These are phyloP conservation scores for Alternaria sp. DNA, from an alignment of 2,329 filamentous ascomycete genomes.

Conservation along the genomic window DNA sequence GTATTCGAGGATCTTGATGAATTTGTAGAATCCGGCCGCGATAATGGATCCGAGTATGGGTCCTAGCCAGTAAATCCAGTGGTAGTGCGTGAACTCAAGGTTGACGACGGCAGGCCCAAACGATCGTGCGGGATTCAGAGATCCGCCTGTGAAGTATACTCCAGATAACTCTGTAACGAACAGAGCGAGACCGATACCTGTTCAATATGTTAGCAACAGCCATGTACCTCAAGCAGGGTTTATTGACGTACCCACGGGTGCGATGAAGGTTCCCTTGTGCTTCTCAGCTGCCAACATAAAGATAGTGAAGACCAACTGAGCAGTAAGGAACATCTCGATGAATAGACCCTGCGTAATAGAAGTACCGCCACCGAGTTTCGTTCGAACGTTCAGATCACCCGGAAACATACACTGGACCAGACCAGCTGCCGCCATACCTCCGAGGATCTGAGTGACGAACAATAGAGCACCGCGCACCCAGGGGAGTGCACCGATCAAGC, in stretches of 20 bases:
- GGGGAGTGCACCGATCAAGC: conserved; percentile 20
- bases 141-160: conserved; percentile 53
- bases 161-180: conserved; percentile 58
- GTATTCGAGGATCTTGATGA: conserved; percentile 50
- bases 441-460: conserved; percentile 31
- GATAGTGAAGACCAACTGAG: conserved; percentile 42
- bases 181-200: conserved; percentile 67
- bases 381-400: conserved; percentile 27
- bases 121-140: conserved; percentile 53
- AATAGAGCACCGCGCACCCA: conserved; percentile 22
- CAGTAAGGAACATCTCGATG: conserved; percentile 28
- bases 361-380: conserved; percentile 16
- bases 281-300: conserved; percentile 64
- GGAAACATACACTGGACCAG: conserved; percentile 34
- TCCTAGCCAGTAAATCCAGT: conserved; percentile 53
- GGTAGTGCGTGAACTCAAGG: conserved; percentile 41
- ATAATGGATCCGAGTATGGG: conserved; percentile 50
- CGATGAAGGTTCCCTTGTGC: conserved; percentile 65
- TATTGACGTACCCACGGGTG: no score
- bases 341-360: conserved; percentile 28
- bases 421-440: conserved; percentile 33
- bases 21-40: conserved; percentile 55
- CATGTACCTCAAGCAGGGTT: no score
- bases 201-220: background rate
- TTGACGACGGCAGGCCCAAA: conserved; percentile 52